Base-by-base conservation (phyloP, 345 rosid genomes). In the Rhizophora apiculata region DNA sequence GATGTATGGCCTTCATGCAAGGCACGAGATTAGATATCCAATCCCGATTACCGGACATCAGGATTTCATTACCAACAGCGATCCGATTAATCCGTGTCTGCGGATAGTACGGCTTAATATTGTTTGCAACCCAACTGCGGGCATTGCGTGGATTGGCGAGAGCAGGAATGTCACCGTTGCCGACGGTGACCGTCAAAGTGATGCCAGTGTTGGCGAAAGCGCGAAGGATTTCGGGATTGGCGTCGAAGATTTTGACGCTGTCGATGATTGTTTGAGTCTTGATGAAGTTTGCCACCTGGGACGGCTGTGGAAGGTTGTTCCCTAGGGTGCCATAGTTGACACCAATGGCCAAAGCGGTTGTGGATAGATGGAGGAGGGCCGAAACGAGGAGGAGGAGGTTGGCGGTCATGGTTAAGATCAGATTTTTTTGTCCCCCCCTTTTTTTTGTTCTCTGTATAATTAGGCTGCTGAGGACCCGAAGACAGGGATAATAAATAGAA, bases 41-140 rank as follows among this genome's bases (percentile, higher is more conserved):
- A 19, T 71, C 78, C 34, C 67, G 73, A 24, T 76, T 80, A 46
- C 78, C 84, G 20, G 75, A 39, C 24, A 82, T 79, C 31, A 91
- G 37, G 43, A 94, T 77, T 77, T 94, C 98, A 51, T 88, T 94
- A 0, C 98, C 98, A 20, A 94, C 83, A 1, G 82, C 78, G 21
- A 94, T 74, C 48, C 80, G 82, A 54, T 80, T 82, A 59, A 94
- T 88, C 79, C 65, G 84, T 8, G 98, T 94, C 69, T 77, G 82
- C 13, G 92, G 96, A 63, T 90, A 81, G 79, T 64, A 86, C 53
- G 96, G 96, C 10, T 62, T 60, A 1, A 93, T 82, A 30, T 90
- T 83, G 2, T 68, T 54, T 2, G 76, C 67, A 10, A 90, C 88
- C 98, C 98, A 93, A 19, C 78, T 74, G 0, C 82, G 70, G 0